Base-by-base conservation (phyloP, 495 filamentous ascomycete species). In the Recurvomyces mirabilis region DNA sequence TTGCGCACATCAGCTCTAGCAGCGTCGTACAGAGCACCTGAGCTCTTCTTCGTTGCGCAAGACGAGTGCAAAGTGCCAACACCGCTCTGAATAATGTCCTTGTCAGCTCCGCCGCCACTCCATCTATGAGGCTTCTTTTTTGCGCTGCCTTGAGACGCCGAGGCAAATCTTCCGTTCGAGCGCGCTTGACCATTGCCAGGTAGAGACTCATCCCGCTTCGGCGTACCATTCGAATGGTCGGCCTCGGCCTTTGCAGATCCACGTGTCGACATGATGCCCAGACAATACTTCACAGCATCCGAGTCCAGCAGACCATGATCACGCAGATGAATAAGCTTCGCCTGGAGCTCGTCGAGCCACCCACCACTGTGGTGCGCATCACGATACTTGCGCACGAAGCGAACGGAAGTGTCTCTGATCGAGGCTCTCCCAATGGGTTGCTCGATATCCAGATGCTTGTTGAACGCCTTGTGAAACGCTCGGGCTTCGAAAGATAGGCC, bases 401-500 rank as follows among this genome's bases (percentile, higher is more conserved):
- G 31, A 0, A 60, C 41, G 5, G 60, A n/a, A 4, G 51, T 49
- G 14, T 53, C 52, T 22, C 51, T 18, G 10, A 45, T 26, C 21
- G 51, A 37, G 5, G 38, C n/a, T 10, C 37, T 39, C 1, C 39
- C 47, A 12, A 33, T 18, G 5, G 57, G 30, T 15, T 54, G 36
- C 43, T 63, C 60, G 7, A 30, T 9, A 13, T 49, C 38, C 42
- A 63, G 20, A 34, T 63, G 52, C 22, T 15, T 24, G 23, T 63
- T 50, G 19, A 49, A 60, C 1, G 40, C 22, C 11, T 32, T 35
- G 14, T 53, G 52, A 34, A 63, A 63, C 5, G 41, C 52, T 35
- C 46, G 45, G n/a, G 41, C 54, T 1, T 21, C 40, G 2, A 15
- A 20, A 1, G 47, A 18, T 12, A 62, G 49, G 1, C 35, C 43